Evolutionary conservation across 805 yeast genomes (phyloP).

Genomic region (Wickerhamomyces chambardii): DNA sequence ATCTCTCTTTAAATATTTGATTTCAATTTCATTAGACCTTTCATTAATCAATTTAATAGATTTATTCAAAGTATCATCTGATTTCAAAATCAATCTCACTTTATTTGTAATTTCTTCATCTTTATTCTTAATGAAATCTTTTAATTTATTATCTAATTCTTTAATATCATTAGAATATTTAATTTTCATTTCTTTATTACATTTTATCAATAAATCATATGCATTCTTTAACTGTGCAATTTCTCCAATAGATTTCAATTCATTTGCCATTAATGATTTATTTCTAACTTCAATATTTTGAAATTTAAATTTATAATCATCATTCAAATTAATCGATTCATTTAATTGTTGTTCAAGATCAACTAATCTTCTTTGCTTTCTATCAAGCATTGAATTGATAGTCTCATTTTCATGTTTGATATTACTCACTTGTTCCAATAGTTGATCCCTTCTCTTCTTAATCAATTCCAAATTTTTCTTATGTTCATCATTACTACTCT

Average conservation of each 20-base stretch:
- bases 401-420: constrained; percentile 74
- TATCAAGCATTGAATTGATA: constrained; percentile 53
- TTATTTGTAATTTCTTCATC: constrained; percentile 26
- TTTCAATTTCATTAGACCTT: constrained; percentile 39
- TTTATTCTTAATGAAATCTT: constrained; percentile 26
- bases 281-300: constrained; percentile 42
- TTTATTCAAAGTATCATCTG: constrained; percentile 41
- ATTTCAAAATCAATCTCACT: constrained; percentile 26
- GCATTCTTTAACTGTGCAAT: constrained; percentile 46
- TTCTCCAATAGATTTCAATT: constrained; percentile 37
- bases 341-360: constrained; percentile 56
- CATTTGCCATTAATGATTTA: constrained; percentile 36
- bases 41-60: constrained; percentile 37
- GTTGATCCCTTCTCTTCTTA: constrained; percentile 39
- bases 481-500: constrained; percentile 40
- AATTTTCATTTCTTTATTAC: constrained; percentile 42
- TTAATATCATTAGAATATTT: constrained; percentile 36
- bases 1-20: constrained; percentile 37
- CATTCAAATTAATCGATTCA: constrained; percentile 36
- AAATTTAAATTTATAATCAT: constrained; percentile 37
- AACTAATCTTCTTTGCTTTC: constrained; percentile 60
- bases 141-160: constrained; percentile 26
- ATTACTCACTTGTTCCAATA: constrained; percentile 57
- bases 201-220: constrained; percentile 45
- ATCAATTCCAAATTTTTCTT: constrained; percentile 43